phyloP scores from a whole-genome alignment of 164 flowering plant genomes.

The Nymphaea thermarum region DNA sequence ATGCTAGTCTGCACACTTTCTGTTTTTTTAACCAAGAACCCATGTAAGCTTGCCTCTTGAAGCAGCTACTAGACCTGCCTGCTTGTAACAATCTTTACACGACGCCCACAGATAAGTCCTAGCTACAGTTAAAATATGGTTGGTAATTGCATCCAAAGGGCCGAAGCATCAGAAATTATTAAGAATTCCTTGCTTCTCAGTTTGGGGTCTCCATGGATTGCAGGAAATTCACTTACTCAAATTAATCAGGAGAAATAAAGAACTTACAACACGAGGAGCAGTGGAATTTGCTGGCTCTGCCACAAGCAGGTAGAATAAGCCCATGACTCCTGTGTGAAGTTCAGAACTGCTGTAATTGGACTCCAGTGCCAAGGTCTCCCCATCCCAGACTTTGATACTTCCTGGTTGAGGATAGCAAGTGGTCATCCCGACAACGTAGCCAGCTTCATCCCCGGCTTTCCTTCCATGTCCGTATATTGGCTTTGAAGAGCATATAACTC shows the following conservation, averaged over 20 bases:
- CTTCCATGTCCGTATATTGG: slow-evolving; percentile 65
- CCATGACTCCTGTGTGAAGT: slow-evolving; percentile 79
- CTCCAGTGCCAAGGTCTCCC: slow-evolving; percentile 48
- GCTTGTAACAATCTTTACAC: too few species aligned
- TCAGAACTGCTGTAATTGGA: slow-evolving; percentile 47
- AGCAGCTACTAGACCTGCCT: too few species aligned
- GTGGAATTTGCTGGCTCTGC: slow-evolving; percentile 21
- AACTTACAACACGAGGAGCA: not conserved
- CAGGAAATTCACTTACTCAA: too few species aligned
- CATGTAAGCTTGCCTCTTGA: too few species aligned
- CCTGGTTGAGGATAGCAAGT: slow-evolving; percentile 81
- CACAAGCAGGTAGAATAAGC: slow-evolving; percentile 66
- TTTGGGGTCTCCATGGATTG: too few species aligned
- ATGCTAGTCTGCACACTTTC: too few species aligned
- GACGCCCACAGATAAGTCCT: too few species aligned
- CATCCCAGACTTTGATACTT: slow-evolving; percentile 37
- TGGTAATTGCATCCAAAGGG: too few species aligned
- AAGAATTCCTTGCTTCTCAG: too few species aligned
- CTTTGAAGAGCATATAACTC: slow-evolving; percentile 50
- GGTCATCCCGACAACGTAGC: slow-evolving; percentile 85
- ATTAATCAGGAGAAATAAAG: not conserved
- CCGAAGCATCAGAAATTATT: too few species aligned
- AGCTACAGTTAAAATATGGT: too few species aligned
- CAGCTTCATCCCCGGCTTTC: slow-evolving; percentile 65
- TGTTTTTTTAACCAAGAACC: too few species aligned